Conservation (phyloP, 2,329 filamentous ascomycete species). For the Cylindrodendrum hubeiense region DNA sequence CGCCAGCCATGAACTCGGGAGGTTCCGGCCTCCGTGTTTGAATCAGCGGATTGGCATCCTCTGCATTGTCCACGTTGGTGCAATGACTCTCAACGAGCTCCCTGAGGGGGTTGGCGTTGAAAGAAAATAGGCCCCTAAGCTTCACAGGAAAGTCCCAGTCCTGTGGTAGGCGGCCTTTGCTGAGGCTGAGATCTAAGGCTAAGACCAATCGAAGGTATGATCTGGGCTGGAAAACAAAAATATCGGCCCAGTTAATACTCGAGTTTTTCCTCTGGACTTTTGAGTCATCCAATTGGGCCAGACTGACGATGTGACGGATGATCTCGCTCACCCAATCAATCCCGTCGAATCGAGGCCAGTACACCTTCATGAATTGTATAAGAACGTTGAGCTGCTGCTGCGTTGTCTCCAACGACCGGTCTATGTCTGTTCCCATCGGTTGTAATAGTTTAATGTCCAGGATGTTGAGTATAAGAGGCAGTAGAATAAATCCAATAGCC, state of each 20-base stretch:
- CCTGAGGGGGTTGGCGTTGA: neutral
- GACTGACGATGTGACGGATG: conserved; percentile 52
- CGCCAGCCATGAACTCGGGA: neutral
- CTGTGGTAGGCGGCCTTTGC: conserved; percentile 8
- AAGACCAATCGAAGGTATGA: conserved; percentile 11
- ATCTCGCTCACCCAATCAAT: conserved; percentile 56
- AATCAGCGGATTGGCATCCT: neutral
- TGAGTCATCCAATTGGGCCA: conserved; percentile 1
- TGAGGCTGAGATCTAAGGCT: conserved; percentile 4
- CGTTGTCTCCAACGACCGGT: conserved; percentile 44
- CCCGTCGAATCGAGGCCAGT: conserved; percentile 57
- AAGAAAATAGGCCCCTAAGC: conserved; percentile 1
- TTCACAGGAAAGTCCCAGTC: conserved; percentile 7
- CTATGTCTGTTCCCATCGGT: conserved; percentile 42
- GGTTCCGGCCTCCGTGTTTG: neutral
- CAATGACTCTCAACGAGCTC: neutral
- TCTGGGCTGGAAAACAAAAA: conserved; percentile 8
- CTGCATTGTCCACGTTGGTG: neutral
- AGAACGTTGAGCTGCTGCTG: conserved; percentile 56
- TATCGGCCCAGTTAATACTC: conserved; percentile 9
- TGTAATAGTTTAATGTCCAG: conserved; percentile 46
- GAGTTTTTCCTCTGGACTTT: neutral
- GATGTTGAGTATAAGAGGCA: conserved; percentile 45
- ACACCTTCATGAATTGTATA: conserved; percentile 57
- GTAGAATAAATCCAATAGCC: conserved; percentile 48